These are phyloP conservation scores for Phytophthora lateralis DNA, from an alignment of 352 stramenopile genomes.

Conservation along the genomic window DNA sequence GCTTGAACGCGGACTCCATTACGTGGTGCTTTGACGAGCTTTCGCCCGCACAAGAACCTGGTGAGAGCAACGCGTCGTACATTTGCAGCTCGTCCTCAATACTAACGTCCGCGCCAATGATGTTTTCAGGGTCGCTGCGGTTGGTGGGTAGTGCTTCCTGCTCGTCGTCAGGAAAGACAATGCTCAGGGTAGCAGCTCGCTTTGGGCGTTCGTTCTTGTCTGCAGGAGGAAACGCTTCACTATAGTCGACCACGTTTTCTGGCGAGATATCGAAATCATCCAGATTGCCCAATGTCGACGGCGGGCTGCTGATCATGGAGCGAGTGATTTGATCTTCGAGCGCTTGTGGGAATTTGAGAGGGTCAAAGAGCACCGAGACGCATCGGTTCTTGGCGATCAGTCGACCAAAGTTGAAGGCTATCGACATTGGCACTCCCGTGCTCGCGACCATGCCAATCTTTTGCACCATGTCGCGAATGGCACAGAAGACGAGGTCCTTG, in stretches of 20 bases:
- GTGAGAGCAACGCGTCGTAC: constrained; percentile 53
- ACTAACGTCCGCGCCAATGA: constrained; percentile 45
- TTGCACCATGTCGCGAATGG: constrained; percentile 72
- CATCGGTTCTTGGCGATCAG: constrained; percentile 81
- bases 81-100: constrained; percentile 63
- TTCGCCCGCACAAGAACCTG: constrained; percentile 17
- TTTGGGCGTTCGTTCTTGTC: constrained; percentile 24
- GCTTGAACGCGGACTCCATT: constrained; percentile 65
- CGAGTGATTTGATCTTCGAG: constrained; percentile 65
- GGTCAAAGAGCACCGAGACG: constrained; percentile 75
- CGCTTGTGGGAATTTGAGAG: constrained; percentile 56
- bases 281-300: constrained; percentile 51
- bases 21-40: constrained; percentile 39
- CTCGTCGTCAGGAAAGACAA: constrained; percentile 43
- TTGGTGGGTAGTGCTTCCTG: constrained; percentile 51
- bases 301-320: constrained; percentile 56
- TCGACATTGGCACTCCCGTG: constrained; percentile 58
- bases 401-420: constrained; percentile 69
- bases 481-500: constrained; percentile 76
- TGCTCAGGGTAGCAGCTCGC: constrained; percentile 6
- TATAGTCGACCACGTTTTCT: constrained; percentile 47
- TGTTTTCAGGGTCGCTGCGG: constrained; percentile 58
- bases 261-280: constrained; percentile 64
- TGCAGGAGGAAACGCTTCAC: constrained; percentile 11
- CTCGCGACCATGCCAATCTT: constrained; percentile 70